phyloP scores from a whole-genome alignment of 305 asterid genomes.

The Salvia sclarea region DNA sequence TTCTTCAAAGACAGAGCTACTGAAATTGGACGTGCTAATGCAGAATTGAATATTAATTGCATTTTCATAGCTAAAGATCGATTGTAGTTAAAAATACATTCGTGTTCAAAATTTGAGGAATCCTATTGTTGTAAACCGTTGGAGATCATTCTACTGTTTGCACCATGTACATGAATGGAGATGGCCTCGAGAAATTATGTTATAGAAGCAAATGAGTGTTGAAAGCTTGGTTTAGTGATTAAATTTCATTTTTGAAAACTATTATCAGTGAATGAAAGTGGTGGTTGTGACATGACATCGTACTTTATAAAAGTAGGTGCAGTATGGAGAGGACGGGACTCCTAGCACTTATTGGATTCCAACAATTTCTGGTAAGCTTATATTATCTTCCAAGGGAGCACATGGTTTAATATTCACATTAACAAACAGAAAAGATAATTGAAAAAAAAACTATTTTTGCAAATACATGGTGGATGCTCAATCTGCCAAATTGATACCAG shows the following conservation, averaged over 20 bases:
- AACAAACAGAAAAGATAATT: background rate
- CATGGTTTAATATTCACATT: background rate
- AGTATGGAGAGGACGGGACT: constrained; percentile 18
- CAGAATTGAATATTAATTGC: background rate
- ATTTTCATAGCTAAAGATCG: background rate
- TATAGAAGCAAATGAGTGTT: background rate
- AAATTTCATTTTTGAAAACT: background rate
- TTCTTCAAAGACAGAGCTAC: background rate
- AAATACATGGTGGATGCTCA: background rate
- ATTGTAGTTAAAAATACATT: background rate
- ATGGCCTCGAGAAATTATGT: background rate
- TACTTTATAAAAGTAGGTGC: constrained; percentile 20
- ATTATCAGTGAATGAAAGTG: background rate
- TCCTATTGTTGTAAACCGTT: background rate
- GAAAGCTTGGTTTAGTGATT: background rate
- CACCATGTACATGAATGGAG: background rate
- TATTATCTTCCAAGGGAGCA: constrained; percentile 10
- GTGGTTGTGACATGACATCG: constrained; percentile 19
- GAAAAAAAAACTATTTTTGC: constrained; percentile 4
- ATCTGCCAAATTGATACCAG: constrained; percentile 9
- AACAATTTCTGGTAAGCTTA: constrained; percentile 23
- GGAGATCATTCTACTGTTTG: background rate
- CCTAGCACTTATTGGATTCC: constrained; percentile 28
- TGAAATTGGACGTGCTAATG: background rate
- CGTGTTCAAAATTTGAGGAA: background rate